Conservation (phyloP, 2,329 filamentous ascomycete genomes). For the Exophiala viscosa region DNA sequence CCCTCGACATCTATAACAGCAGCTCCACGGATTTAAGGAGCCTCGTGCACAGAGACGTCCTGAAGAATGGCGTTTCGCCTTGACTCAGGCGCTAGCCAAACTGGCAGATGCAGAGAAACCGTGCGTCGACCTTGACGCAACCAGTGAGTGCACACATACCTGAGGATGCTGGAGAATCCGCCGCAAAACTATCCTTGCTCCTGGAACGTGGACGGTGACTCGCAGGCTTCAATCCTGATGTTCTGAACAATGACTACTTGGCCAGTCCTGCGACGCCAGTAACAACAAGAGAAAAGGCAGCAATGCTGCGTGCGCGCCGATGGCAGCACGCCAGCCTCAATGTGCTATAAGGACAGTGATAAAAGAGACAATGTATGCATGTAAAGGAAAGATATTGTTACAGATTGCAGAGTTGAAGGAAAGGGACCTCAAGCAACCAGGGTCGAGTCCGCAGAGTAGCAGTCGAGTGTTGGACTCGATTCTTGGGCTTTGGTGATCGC, state of each 20-base stretch:
- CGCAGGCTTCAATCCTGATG: neutral
- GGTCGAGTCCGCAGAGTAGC: constrained; percentile 18
- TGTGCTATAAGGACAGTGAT: constrained; percentile 24
- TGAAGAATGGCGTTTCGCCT: neutral
- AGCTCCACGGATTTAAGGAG: neutral
- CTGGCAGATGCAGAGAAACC: constrained; percentile 7
- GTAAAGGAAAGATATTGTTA: constrained; percentile 23
- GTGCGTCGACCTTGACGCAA: constrained; percentile 3
- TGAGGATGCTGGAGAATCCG: neutral
- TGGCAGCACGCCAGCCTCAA: constrained; percentile 16
- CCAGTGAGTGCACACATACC: constrained; percentile 11
- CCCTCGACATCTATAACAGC: neutral
- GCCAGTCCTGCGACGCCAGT: constrained; percentile 6
- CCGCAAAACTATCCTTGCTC: neutral
- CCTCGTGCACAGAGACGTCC: neutral
- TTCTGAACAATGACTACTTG: neutral
- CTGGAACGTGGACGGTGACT: neutral
- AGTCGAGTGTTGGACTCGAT: constrained; percentile 21
- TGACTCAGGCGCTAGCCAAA: constrained; percentile 2
- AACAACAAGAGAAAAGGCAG: constrained; percentile 10
- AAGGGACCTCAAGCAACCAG: constrained; percentile 16
- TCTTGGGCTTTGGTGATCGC: constrained; percentile 18
- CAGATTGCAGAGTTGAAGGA: constrained; percentile 16
- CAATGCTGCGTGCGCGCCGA: constrained; percentile 17
- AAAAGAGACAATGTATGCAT: constrained; percentile 12